A percentile compares a stretch with the other conserved stretches of the same genome.
Evolutionary conservation across 306 rosid genomes (phyloP).

Genomic region (Casuarina cunninghamiana): DNA sequence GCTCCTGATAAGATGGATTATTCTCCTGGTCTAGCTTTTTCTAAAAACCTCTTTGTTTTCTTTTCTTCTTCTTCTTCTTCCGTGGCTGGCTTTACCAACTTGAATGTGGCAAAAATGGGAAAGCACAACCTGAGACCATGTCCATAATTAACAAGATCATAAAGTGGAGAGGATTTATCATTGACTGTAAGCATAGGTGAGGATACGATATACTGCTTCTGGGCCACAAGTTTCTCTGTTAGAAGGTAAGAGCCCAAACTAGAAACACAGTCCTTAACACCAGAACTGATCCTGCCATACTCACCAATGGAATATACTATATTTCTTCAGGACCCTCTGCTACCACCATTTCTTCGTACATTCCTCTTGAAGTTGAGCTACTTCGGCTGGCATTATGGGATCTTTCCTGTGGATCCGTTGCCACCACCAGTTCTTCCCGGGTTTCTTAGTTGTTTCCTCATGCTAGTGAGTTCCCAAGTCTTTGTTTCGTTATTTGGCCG

Average conservation of each 20-base stretch:
- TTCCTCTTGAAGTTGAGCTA: background rate
- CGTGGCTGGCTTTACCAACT: background rate
- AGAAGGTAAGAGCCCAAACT: background rate
- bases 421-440: too few species aligned
- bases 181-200: background rate
- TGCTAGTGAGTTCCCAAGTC: background rate
- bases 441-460: slow-evolving; percentile 5
- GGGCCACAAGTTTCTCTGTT: background rate
- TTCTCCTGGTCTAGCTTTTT: background rate
- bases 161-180: background rate
- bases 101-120: background rate
- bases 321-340: background rate
- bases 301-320: background rate
- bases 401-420: background rate
- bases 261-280: background rate
- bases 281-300: background rate
- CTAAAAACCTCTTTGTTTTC: background rate
- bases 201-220: background rate
- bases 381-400: background rate
- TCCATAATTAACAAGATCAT: background rate
- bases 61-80: background rate
- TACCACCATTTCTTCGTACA: background rate
- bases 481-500: background rate
- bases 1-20: background rate
- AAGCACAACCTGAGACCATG: background rate